Evolutionary conservation across 768 basidiomycete genomes (phyloP).

Genomic region (Trametes cingulata): DNA sequence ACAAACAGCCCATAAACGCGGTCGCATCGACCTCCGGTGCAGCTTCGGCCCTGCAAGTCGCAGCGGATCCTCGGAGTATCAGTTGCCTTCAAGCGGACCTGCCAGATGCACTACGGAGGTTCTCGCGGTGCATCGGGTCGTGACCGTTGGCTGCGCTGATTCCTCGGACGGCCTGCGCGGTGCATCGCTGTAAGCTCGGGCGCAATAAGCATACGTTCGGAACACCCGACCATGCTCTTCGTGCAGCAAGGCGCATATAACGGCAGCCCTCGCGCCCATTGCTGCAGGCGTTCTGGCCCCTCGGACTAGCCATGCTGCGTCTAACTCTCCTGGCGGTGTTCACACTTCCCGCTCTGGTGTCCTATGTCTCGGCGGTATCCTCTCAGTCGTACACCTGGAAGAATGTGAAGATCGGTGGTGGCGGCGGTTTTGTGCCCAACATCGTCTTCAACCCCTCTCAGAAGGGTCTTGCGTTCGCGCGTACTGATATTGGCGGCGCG

Average conservation of each 20-base stretch:
- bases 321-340: slow-evolving; percentile 30
- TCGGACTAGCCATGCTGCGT: slow-evolving; percentile 15
- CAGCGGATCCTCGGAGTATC: slow-evolving; percentile 9
- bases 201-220: slow-evolving; percentile 6
- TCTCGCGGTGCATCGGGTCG: slow-evolving; percentile 6
- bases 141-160: slow-evolving; percentile 14
- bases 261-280: background rate
- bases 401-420: slow-evolving; percentile 57
- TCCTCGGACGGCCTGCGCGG: slow-evolving; percentile 8
- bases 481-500: slow-evolving; percentile 68
- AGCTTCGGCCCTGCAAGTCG: slow-evolving; percentile 4
- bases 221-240: background rate
- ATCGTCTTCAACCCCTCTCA: slow-evolving; percentile 63
- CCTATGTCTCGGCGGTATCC: slow-evolving; percentile 41
- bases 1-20: background rate
- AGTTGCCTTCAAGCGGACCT: background rate
- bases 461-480: slow-evolving; percentile 64
- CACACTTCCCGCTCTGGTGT: slow-evolving; percentile 34
- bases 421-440: slow-evolving; percentile 53
- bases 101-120: slow-evolving; percentile 1
- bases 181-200: slow-evolving; percentile 15
- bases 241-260: slow-evolving; percentile 5
- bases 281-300: slow-evolving; percentile 1
- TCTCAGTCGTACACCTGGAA: slow-evolving; percentile 60
- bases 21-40: background rate